Evolutionary conservation across 192 early-diverging fungal genomes (phyloP).

Genomic region (Backusella morwellensis): DNA sequence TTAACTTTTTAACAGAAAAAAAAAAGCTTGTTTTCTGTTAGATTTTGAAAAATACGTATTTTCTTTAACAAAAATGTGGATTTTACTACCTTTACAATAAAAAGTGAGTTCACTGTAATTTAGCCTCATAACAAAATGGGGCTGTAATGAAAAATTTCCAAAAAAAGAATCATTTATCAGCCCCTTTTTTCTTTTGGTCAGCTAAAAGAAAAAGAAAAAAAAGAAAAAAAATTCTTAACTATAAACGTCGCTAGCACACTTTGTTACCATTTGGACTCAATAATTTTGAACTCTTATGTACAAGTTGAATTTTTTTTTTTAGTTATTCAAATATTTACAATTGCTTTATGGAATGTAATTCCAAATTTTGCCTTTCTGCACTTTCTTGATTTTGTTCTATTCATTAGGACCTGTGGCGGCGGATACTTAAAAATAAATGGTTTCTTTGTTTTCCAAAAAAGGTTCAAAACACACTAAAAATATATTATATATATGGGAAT

Average conservation of each 20-base stretch:
- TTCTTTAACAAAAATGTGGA: too few relatives aligned
- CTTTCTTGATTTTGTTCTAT: neutral
- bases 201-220: neutral
- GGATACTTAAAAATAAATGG: neutral
- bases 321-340: neutral
- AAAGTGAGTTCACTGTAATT: neutral
- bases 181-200: neutral
- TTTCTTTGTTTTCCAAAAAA: constrained; percentile 2
- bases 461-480: neutral
- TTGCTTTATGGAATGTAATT: neutral
- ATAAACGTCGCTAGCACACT: neutral
- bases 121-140: neutral
- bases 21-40: too few relatives aligned
- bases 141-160: neutral
- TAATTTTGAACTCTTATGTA: neutral
- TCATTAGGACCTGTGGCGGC: neutral
- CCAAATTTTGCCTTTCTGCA: neutral
- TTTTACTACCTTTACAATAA: too few relatives aligned
- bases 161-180: neutral
- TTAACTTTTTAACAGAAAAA: too few relatives aligned
- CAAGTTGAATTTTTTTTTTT: neutral
- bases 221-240: neutral
- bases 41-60: too few relatives aligned
- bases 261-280: neutral
- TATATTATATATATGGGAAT: neutral